Evolutionary conservation across 257 asterid genomes (phyloP).

Genomic region (Linaria vulgaris): DNA sequence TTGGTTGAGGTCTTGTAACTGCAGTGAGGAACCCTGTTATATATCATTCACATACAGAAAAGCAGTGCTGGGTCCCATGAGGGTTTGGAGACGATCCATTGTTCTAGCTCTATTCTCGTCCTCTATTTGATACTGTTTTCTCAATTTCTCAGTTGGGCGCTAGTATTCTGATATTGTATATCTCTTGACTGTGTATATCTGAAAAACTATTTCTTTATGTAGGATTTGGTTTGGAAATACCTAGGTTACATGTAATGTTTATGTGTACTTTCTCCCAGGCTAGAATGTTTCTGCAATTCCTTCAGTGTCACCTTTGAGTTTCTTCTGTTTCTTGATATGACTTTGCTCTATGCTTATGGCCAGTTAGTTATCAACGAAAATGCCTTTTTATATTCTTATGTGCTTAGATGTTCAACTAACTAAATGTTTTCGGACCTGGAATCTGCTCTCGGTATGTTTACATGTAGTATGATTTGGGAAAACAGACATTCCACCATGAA

Average conservation of each 20-base stretch:
- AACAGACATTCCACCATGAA: not conserved
- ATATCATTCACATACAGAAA: too few species aligned
- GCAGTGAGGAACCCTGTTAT: too few species aligned
- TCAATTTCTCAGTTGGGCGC: not conserved
- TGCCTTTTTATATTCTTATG: not conserved
- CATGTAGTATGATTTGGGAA: not conserved
- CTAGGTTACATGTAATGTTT: not conserved
- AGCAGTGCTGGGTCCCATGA: too few species aligned
- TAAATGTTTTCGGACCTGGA: conserved; percentile 10
- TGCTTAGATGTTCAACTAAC: not conserved
- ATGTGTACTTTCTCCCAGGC: not conserved
- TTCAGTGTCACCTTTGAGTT: too few species aligned
- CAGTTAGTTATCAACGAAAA: not conserved
- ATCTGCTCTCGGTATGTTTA: not conserved
- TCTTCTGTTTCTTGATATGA: conserved; percentile 2
- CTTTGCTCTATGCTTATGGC: not conserved
- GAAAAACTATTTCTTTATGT: not conserved
- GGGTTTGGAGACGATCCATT: not conserved
- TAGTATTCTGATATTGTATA: not conserved
- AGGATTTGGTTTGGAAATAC: not conserved
- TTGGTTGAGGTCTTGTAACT: too few species aligned
- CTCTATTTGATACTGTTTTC: not conserved
- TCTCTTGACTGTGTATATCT: not conserved
- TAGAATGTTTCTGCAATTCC: not conserved
- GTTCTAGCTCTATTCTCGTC: not conserved